Evolutionary conservation across 2,329 filamentous ascomycete genomes (phyloP).

Genomic region (Teratosphaeriaceae sp.): DNA sequence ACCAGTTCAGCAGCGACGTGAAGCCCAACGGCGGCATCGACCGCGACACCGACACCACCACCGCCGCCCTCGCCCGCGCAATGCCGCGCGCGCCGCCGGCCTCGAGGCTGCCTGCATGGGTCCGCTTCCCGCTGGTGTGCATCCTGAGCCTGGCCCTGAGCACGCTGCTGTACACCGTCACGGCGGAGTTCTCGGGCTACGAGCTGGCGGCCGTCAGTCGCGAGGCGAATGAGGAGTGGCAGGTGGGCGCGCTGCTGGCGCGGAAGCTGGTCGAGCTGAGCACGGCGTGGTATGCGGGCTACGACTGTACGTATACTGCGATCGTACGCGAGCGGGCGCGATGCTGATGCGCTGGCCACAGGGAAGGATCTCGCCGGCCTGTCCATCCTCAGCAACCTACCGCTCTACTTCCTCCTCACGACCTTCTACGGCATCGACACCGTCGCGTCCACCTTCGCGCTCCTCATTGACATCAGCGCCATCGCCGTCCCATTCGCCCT

Average conservation of each 20-base stretch:
- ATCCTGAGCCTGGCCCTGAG: constrained; percentile 55
- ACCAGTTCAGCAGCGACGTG: constrained; percentile 17
- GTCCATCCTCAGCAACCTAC: constrained; percentile 62
- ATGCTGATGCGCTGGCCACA: constrained; percentile 16
- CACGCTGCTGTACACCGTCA: constrained; percentile 56
- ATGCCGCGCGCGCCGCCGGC: constrained; percentile 6
- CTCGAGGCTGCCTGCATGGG: constrained; percentile 15
- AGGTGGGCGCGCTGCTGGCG: constrained; percentile 50
- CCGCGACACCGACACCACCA: constrained; percentile 7
- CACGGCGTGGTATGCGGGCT: constrained; percentile 65
- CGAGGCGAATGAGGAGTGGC: constrained; percentile 54
- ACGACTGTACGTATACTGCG: constrained; percentile 54
- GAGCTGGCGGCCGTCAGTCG: constrained; percentile 64
- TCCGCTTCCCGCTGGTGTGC: constrained; percentile 40
- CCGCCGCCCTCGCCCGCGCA: constrained; percentile 5
- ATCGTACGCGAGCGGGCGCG: background rate
- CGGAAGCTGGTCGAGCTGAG: constrained; percentile 61
- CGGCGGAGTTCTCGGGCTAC: constrained; percentile 53
- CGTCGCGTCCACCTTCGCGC: constrained; percentile 53
- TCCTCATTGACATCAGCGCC: constrained; percentile 62
- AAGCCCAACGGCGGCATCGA: constrained; percentile 13
- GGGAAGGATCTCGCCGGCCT: constrained; percentile 40
- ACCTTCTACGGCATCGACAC: constrained; percentile 69
- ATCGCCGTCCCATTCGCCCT: constrained; percentile 68
- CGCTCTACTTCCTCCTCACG: constrained; percentile 66